These are phyloP conservation scores for Linnemannia schmuckeri DNA, from an alignment of 192 early-diverging fungal species.

Conservation along the genomic window DNA sequence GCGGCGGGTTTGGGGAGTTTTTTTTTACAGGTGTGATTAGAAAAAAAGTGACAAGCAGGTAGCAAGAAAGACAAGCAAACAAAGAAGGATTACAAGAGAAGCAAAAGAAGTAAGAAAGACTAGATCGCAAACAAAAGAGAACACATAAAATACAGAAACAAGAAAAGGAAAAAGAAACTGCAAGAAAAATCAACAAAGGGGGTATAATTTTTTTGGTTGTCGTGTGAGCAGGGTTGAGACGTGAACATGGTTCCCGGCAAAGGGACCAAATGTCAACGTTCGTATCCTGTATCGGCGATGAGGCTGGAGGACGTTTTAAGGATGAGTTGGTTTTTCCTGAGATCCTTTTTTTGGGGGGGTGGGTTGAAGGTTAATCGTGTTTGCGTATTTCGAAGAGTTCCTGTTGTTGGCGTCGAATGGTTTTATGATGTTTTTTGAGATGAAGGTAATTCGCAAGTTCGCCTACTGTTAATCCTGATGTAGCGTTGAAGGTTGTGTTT, in stretches of 20 bases:
- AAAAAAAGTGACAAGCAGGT: not conserved
- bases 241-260: not conserved
- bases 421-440: not conserved
- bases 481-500: not conserved
- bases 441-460: not conserved
- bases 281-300: not conserved
- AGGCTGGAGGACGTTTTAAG: not conserved
- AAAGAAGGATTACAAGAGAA: not conserved
- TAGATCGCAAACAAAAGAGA: not conserved
- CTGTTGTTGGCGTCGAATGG: not conserved
- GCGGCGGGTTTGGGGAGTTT: not conserved
- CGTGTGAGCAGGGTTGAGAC: not conserved
- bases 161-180: not conserved
- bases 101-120: not conserved
- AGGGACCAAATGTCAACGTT: not conserved
- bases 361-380: not conserved
- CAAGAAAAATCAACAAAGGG: constrained; percentile 1
- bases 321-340: not conserved
- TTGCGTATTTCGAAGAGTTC: not conserved
- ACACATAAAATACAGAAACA: constrained; percentile 2
- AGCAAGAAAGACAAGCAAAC: not conserved
- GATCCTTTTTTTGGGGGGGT: not conserved
- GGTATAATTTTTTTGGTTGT: constrained; percentile 8
- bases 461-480: not conserved
- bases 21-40: not conserved